These are phyloP conservation scores for Gnetum montanum DNA, from an alignment of 75 land plant species.

Conservation along the genomic window DNA sequence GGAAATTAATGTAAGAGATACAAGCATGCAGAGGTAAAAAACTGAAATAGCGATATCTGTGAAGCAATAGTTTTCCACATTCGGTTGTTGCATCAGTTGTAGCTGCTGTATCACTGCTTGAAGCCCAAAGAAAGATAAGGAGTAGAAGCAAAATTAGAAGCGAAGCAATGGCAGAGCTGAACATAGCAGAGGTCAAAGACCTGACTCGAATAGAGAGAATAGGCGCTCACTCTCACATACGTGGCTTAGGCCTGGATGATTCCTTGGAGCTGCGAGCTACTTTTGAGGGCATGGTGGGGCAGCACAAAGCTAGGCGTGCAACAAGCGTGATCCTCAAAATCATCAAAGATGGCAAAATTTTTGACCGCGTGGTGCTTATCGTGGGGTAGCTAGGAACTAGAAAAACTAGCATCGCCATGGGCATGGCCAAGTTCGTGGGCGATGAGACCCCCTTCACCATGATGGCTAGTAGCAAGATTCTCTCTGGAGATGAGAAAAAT, in stretches of 20 bases:
- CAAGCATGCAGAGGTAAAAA: no score
- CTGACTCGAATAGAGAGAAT: conserved; percentile 86
- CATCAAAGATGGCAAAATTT: conserved; percentile 78
- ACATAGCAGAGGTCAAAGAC: conserved; percentile 66
- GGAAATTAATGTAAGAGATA: no score
- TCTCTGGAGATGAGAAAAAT: conserved; percentile 89
- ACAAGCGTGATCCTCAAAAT: conserved; percentile 86
- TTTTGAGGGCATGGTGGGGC: conserved; percentile 98
- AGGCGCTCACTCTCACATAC: conserved; percentile 97
- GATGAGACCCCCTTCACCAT: conserved; percentile 92
- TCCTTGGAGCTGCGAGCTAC: conserved; percentile 66
- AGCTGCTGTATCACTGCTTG: no score
- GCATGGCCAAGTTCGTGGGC: conserved; percentile 92
- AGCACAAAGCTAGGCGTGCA: conserved; percentile 70
- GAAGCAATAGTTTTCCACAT: no score
- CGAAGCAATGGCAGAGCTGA: conserved; percentile 78
- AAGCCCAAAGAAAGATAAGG: no score
- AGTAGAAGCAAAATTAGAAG: no score
- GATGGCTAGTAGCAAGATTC: conserved; percentile 82
- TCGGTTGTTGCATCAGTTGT: no score
- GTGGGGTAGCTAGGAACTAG: conserved; percentile 98
- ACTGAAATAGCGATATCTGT: no score
- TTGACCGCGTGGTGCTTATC: conserved; percentile 77
- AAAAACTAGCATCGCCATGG: conserved; percentile 99
- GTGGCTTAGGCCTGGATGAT: conserved; percentile 89